Evolutionary conservation across 495 filamentous ascomycete genomes (phyloP).

Genomic region (Cercophora scortea): DNA sequence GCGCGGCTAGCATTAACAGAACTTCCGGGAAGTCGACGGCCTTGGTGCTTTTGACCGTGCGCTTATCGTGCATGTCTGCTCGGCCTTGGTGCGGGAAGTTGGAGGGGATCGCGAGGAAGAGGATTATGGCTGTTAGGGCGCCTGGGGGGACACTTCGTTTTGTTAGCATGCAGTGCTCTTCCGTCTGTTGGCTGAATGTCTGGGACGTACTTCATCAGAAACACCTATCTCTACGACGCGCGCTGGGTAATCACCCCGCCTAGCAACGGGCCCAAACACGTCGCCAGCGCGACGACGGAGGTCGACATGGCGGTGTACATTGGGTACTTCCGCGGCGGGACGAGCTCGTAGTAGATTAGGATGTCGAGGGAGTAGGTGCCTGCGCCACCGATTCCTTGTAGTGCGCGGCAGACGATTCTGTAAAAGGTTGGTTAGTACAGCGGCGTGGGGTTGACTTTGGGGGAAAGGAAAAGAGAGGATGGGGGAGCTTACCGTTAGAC

Average conservation of each 20-base stretch:
- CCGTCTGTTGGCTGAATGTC: too few species aligned
- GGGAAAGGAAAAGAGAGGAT: too few species aligned
- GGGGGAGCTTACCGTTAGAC: conserved; percentile 21
- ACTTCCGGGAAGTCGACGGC: conserved; percentile 12
- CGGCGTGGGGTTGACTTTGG: background rate
- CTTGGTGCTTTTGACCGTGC: background rate
- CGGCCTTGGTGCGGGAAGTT: conserved; percentile 8
- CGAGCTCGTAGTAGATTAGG: conserved; percentile 28
- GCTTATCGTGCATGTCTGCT: background rate
- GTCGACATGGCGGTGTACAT: conserved; percentile 8
- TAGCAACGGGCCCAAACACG: conserved; percentile 34
- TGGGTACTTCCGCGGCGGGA: conserved; percentile 16
- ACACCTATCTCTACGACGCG: conserved; percentile 37
- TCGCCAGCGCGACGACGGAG: conserved; percentile 13
- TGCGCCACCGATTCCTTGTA: conserved; percentile 37
- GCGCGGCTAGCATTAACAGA: conserved; percentile 11
- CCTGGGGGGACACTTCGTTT: background rate
- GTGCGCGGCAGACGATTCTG: conserved; percentile 26
- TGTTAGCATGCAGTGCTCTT: background rate
- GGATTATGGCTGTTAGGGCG: background rate
- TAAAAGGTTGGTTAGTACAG: background rate
- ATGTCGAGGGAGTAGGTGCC: conserved; percentile 28
- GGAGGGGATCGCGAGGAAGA: conserved; percentile 2
- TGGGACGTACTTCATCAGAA: conserved; percentile 18
- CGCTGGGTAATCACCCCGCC: conserved; percentile 27